phyloP scores from a whole-genome alignment of 179 eudicot genomes.

The Dionaea muscipula region DNA sequence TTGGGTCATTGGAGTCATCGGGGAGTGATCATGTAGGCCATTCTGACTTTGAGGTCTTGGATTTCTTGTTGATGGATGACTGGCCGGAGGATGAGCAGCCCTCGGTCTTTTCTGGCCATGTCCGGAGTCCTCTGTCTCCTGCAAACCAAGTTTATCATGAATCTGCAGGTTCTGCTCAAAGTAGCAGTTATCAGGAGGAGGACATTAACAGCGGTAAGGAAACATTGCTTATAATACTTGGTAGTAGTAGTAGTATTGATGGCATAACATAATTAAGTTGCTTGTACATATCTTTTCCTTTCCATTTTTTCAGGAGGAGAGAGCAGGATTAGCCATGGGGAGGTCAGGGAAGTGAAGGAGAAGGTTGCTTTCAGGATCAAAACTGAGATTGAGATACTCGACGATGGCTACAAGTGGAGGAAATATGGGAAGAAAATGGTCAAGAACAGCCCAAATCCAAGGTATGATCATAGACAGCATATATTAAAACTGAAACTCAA shows the following conservation, averaged over 20 bases:
- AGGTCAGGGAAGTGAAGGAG: slow-evolving; percentile 18
- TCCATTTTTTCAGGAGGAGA: not conserved
- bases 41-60: slow-evolving; percentile 25
- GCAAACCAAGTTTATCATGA: slow-evolving; percentile 8
- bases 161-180: slow-evolving; percentile 11
- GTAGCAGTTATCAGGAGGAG: slow-evolving; percentile 18
- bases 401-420: slow-evolving; percentile 82
- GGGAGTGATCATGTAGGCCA: slow-evolving; percentile 25
- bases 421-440: slow-evolving; percentile 91
- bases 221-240: not conserved
- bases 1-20: slow-evolving; percentile 25
- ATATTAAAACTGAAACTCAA: too few relatives aligned
- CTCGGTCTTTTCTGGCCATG: slow-evolving; percentile 9
- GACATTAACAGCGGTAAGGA: slow-evolving; percentile 6
- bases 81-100: slow-evolving; percentile 19
- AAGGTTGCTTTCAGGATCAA: slow-evolving; percentile 52
- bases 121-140: slow-evolving; percentile 13
- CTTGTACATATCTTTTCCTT: too few relatives aligned
- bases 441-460: slow-evolving; percentile 70
- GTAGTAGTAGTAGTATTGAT: too few relatives aligned
- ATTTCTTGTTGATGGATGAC: slow-evolving; percentile 19
- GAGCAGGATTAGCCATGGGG: not conserved
- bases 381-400: slow-evolving; percentile 51
- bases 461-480: slow-evolving; percentile 23
- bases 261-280: too few relatives aligned